A percentile compares a stretch with the other conserved stretches of the same genome.
These are phyloP conservation scores for Cordia subcordata DNA, from an alignment of 257 asterid species.

Conservation along the genomic window DNA sequence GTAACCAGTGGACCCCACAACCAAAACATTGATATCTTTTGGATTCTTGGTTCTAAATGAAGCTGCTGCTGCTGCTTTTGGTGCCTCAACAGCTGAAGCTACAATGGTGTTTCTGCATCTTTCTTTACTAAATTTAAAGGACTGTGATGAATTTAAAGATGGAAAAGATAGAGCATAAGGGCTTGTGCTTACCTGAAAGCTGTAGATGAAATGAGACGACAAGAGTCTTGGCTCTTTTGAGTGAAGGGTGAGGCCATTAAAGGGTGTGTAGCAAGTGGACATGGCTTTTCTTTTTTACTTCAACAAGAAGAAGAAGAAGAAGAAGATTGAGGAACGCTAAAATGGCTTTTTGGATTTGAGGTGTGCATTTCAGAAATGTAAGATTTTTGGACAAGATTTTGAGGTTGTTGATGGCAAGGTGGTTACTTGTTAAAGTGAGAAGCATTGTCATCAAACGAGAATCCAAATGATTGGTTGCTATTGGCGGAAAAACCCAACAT, in stretches of 20 bases:
- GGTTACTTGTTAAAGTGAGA: slow-evolving; percentile 4
- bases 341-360: slow-evolving; percentile 4
- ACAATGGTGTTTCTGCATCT: slow-evolving; percentile 29
- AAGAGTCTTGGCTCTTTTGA: slow-evolving; percentile 30
- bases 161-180: slow-evolving; percentile 35
- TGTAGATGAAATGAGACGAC: slow-evolving; percentile 37
- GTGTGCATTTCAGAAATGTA: slow-evolving; percentile 2
- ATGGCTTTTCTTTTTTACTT: slow-evolving; percentile 43
- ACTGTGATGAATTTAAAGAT: slow-evolving; percentile 28
- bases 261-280: slow-evolving; percentile 45
- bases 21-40: slow-evolving; percentile 62
- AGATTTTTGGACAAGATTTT: slow-evolving; percentile 20
- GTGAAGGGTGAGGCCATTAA: slow-evolving; percentile 37
- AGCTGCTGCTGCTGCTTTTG: slow-evolving; percentile 23
- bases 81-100: slow-evolving; percentile 35
- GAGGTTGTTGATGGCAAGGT: slow-evolving; percentile 24
- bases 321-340: slow-evolving; percentile 11
- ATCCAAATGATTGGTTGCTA: slow-evolving; percentile 69
- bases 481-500: slow-evolving; percentile 26
- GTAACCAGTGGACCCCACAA: slow-evolving; percentile 92
- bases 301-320: too few relatives aligned
- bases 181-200: slow-evolving; percentile 42
- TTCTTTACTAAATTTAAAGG: slow-evolving; percentile 22
- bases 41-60: slow-evolving; percentile 70
- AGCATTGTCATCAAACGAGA: slow-evolving; percentile 32